Evolutionary conservation across 208 protist species (phyloP), one percentile per base, ranked within the genome.

Genomic region (Leishmania gerbilli): DNA sequence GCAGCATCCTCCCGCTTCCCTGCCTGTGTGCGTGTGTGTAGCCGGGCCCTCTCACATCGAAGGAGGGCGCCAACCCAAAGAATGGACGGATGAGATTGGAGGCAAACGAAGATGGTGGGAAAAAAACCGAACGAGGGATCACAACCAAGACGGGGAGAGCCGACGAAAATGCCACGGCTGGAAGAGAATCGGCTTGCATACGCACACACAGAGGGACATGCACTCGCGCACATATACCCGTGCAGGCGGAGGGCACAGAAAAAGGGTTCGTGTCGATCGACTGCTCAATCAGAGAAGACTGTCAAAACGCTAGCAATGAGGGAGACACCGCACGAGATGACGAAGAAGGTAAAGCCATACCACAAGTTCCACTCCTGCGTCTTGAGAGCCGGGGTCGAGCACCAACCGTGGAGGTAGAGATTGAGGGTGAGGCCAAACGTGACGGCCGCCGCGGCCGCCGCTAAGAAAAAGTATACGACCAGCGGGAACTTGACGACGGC

Each of bases 401-500:
- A 93, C 90, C 90, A 93, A 15, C 79, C 80, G 31, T 84, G 71
- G 24, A 88, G 76, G 79, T 91, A 93, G 56, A 89, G 86, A 24
- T 88, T 40, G 6, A 89, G 74, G 40, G 88, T 55, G 2, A 90
- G 27, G 56, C 77, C 79, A 58, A 88, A 76, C 17, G 87, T 84
- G 27, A 79, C 80, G 13, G 77, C 82, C 49, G 80, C 79, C 0
- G 77, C 72, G 9, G 24, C 79, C 2, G 77, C 71, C 0, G 90
- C 60, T 0, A 90, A 27, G 1, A 93, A 76, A 49, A 88, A 87
- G 77, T 91, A 93, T 21, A 90, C 37, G 0, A 77, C 60, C 1
- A 93, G 75, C 17, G 88, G 84, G 37, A 82, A 75, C 40, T 84
- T 83, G 49, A 93, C 77, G 58, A 93, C 79, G 21, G 62, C 53